phyloP scores from a whole-genome alignment of 2,329 filamentous ascomycete genomes.

The Trichoderma citrinoviride region DNA sequence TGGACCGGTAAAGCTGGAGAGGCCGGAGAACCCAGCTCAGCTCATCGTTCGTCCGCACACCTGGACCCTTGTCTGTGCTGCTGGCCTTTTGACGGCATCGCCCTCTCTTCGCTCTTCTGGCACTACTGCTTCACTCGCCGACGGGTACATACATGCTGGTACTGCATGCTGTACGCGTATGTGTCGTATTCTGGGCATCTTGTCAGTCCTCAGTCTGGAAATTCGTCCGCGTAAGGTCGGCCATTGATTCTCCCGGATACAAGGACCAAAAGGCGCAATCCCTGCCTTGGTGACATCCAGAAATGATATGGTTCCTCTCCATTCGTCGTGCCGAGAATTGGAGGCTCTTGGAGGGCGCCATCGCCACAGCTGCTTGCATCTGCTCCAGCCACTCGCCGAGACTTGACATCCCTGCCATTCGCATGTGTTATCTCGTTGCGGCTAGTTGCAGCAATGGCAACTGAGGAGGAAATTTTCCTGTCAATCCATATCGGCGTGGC shows the following conservation, averaged over 20 bases:
- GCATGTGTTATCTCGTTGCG: not conserved
- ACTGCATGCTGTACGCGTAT: not conserved
- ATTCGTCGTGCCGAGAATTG: not conserved
- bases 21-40: not conserved
- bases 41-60: not conserved
- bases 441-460: not conserved
- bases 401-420: not conserved
- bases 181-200: not conserved
- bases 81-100: not conserved
- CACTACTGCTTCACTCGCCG: not conserved
- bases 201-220: not conserved
- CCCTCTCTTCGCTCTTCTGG: too few relatives aligned
- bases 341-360: slow-evolving; percentile 6
- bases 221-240: slow-evolving; percentile 5
- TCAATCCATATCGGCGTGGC: slow-evolving; percentile 7
- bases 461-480: slow-evolving; percentile 4
- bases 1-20: not conserved
- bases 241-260: not conserved
- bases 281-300: not conserved
- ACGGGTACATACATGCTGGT: not conserved
- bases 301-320: not conserved
- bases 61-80: not conserved
- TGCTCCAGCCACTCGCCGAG: not conserved
- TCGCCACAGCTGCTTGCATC: slow-evolving; percentile 2
- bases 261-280: not conserved